Evolutionary conservation across 805 yeast genomes (phyloP), one percentile per base, ranked within the genome.

Genomic region (Yarrowia deformans): DNA sequence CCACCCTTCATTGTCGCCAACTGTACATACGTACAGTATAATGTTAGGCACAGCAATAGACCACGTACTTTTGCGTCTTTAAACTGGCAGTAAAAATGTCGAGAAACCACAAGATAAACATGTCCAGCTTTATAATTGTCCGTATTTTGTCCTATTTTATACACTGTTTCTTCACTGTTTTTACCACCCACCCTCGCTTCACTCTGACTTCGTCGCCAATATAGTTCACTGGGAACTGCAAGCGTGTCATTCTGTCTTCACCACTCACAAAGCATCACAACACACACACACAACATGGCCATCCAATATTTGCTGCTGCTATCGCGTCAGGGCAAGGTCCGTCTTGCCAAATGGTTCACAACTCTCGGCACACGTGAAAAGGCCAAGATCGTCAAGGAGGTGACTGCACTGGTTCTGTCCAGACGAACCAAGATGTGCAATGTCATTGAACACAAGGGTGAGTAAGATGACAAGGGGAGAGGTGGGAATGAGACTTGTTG

Each of bases 361-460:
- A 87, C 97, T 39, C 82, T 89, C 58, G 84, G 90, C n/a, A 90
- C 89, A 74, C 92, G 91, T 76, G 97, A 93, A 73, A 93, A 93
- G 80, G 83, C 88, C 67, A 90, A 90, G 79, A 87, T 93, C 69
- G 88, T 90, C 66, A 85, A 91, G 74, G 98, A 95, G 74, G 84
- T 95, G 69, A 88, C 97, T 9, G 92, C 97, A 2, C 80, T 92
- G 49, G 91, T 95, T 34, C 85, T 96, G 55, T 84, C 92, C 13
- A 84, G 99, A 71, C 85, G 96, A 70, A 90, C 97, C 39, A 93
- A 91, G 79, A 94, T 95, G 98, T 93, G 98, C 80, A 94, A 93
- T 78, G 93, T 93, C 69, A 81, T 93, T 58, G 98, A 93, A 77
- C 90, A 91, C 77, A 88, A 88, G 72, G 85, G 83, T 82, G 76